Evolutionary conservation across 78 protist genomes (phyloP), one percentile per base, ranked within the genome.

Genomic region (Neovahlkampfia damariscottae): DNA sequence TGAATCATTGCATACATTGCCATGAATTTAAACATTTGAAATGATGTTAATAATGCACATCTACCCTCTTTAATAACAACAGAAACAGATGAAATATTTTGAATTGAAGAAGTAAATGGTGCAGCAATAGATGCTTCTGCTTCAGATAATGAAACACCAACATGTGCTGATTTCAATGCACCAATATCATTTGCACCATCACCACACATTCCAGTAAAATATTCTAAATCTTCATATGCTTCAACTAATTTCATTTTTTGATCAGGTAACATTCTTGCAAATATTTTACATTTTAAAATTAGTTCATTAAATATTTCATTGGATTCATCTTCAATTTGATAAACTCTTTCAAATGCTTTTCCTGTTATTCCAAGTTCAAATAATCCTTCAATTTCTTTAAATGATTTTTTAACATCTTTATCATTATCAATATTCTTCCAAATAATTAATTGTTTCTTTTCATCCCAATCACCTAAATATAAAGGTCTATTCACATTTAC

Each of bases 181-280:
- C 98, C 98, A n/a, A 95, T 99, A 67, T 98, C 99, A 83, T 98
- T 98, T 2, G 99, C 92, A 68, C 99, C 99, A 76, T 98, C 99
- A n/a, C 99, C 99, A 37, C 98, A 93, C 99, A 98, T 97, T 77
- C 92, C 88, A 8, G 93, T 83, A 38, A 5, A 0, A 34, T 66
- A 59, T 30, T 96, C 98, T 30, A 3, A 7, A 8, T 1, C 6
- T 35, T 88, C 84, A 37, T 91, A 79, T 35, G 74, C 76, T 0
- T 41, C 0, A 2, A 89, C 6, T 31, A 87, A 59, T 1, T 2
- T 32, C 73, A 71, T 74, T 77, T 86, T 70, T 30, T 72, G 62
- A 50, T 50, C 62, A 19, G 62, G 62, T 19, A 19, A n/a, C 62
- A 50, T 50, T 19, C 62, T 50, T n/a, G 19, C 62, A 19, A 50